Evolutionary conservation across 192 early-diverging fungal genomes (phyloP), one percentile per base, ranked within the genome.

Genomic region (Haplosporangium gracile): DNA sequence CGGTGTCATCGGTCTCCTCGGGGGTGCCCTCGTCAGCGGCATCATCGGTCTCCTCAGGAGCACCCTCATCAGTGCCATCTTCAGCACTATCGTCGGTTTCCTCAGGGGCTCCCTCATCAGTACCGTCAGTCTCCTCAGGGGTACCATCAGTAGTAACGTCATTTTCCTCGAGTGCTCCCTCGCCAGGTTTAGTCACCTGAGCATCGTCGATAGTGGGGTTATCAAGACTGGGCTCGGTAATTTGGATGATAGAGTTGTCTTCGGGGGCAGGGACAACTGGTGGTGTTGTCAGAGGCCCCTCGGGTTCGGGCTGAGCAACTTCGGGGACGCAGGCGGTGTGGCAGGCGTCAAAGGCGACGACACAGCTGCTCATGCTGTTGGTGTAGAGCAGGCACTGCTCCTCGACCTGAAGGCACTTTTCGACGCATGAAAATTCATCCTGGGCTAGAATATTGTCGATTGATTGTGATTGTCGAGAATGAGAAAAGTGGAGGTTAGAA

Each of bases 331-430:
- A 86, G 40, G 13, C 1, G 15, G 8, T 18, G 36, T 81, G 83
- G 71, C 83, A 86, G 1, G 38, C 24, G 29, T 80, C 83, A 81
- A 55, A 86, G 60, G 51, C 36, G 4, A 2, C 3, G 47, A 81
- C 43, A 57, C 83, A 86, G 63, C 47, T 2, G 13, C 2, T 32
- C 75, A 81, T 77, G 60, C 47, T 74, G 39, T 49, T 74, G 36
- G 75, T 42, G 71, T 74, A 73, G 57, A 86, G 43, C 38, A 86
- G 70, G 34, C 83, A 86, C 8, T 80, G 70, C 22, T 86, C 71
- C 71, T 86, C 79, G 26, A 8, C 38, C 26, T 49, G 43, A 22
- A 80, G 63, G 43, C 83, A 86, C 24, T 69, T 4, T 38, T 86
- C 78, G n/a, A 86, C 16, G 63, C 83, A 86, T 10, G 63, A 55